These are phyloP conservation scores for Corylus avellana DNA, from an alignment of 306 rosid genomes.

Conservation along the genomic window DNA sequence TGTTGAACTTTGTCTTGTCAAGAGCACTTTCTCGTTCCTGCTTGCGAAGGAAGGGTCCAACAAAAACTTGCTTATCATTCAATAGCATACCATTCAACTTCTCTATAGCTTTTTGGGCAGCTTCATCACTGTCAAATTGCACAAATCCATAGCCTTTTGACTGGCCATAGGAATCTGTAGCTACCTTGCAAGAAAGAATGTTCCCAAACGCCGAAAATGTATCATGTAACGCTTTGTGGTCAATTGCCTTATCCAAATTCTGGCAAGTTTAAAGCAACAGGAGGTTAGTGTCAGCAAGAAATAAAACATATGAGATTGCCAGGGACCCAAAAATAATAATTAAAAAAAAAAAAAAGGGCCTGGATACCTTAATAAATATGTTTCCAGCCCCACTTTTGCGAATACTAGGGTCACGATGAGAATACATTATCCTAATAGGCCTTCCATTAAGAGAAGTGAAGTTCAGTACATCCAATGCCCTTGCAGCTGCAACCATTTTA, in stretches of 20 bases:
- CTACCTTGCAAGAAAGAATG: constrained; percentile 95
- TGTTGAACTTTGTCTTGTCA: constrained; percentile 71
- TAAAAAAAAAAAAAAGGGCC: constrained; percentile 2
- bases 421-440: constrained; percentile 90
- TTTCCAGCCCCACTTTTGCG: constrained; percentile 97
- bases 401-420: constrained; percentile 92
- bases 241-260: constrained; percentile 94
- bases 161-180: constrained; percentile 80
- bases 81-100: constrained; percentile 93
- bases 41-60: constrained; percentile 98
- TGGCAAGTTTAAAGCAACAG: constrained; percentile 38
- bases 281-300: constrained; percentile 20
- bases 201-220: constrained; percentile 88
- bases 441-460: constrained; percentile 76
- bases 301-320: constrained; percentile 13
- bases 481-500: constrained; percentile 66
- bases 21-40: constrained; percentile 72
- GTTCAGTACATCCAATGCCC: constrained; percentile 89
- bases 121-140: constrained; percentile 85
- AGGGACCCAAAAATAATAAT: neutral
- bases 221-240: constrained; percentile 93
- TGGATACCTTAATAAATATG: constrained; percentile 84
- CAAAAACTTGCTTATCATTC: constrained; percentile 94
- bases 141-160: constrained; percentile 99
- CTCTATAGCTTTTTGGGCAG: constrained; percentile 89